Evolutionary conservation across 2,329 filamentous ascomycete genomes (phyloP).

Genomic region (Coniochaeta hoffmannii): DNA sequence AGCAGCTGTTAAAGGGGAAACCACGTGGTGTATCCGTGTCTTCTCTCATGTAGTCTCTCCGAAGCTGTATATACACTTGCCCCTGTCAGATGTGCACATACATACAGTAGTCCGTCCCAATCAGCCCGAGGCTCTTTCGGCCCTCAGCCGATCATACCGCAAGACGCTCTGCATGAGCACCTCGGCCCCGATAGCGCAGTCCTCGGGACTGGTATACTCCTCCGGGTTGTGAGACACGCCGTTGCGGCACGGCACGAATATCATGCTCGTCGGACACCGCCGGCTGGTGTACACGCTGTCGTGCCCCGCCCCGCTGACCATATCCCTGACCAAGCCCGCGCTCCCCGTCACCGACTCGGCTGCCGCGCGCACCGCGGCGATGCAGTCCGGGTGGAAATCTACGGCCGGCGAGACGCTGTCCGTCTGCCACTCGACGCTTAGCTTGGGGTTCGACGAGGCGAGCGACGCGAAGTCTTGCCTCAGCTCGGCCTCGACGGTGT

Average conservation of each 20-base stretch:
- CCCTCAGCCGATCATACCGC: slow-evolving; percentile 2
- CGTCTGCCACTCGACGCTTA: slow-evolving; percentile 38
- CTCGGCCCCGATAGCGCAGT: slow-evolving; percentile 29
- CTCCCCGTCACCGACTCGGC: slow-evolving; percentile 27
- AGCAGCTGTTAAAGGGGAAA: neutral
- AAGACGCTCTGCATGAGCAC: neutral
- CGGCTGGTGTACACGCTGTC: slow-evolving; percentile 53
- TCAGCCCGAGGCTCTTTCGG: neutral
- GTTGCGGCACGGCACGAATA: slow-evolving; percentile 57
- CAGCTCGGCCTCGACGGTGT: slow-evolving; percentile 24
- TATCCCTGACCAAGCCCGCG: slow-evolving; percentile 33
- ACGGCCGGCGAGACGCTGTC: slow-evolving; percentile 57
- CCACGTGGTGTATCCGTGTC: neutral
- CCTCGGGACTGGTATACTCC: slow-evolving; percentile 53
- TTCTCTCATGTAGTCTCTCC: neutral
- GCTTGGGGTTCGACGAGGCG: neutral
- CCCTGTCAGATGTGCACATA: neutral
- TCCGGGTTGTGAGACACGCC: slow-evolving; percentile 58
- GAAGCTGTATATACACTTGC: neutral
- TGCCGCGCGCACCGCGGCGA: slow-evolving; percentile 54
- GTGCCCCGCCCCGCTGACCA: slow-evolving; percentile 34
- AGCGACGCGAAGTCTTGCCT: slow-evolving; percentile 28
- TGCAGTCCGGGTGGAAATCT: slow-evolving; percentile 60
- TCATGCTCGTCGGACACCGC: slow-evolving; percentile 58
- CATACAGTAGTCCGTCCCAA: neutral